A percentile compares a stretch with the other conserved stretches of the same genome.
phyloP scores from a whole-genome alignment of 129 eudicot species.

The Heracleum sosnowskyi region DNA sequence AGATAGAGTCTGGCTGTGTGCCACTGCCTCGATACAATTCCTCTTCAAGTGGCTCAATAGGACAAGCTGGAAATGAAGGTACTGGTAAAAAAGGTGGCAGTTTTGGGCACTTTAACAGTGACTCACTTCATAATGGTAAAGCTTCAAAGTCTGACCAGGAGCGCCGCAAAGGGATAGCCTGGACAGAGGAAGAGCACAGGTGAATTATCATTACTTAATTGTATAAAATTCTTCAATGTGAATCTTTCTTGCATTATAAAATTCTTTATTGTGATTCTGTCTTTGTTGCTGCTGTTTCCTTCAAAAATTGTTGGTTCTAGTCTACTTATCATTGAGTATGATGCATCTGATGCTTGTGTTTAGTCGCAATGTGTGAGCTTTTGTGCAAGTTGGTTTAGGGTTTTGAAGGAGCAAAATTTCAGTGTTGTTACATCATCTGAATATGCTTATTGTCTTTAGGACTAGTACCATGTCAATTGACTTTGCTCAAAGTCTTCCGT shows the following conservation, averaged over 20 bases:
- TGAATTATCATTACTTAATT: constrained; percentile 12
- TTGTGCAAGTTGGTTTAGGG: background rate
- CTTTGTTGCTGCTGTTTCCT: background rate
- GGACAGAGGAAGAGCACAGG: constrained; percentile 99
- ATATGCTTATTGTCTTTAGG: background rate
- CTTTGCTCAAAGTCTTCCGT: background rate
- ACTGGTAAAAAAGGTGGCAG: constrained; percentile 53
- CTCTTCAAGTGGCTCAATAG: constrained; percentile 42
- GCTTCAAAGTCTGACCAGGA: constrained; percentile 73
- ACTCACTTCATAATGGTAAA: constrained; percentile 55
- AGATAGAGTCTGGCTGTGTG: constrained; percentile 72
- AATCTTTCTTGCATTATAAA: background rate
- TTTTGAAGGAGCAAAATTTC: background rate
- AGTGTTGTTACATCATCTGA: background rate
- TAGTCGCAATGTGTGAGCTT: background rate
- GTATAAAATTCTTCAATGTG: background rate
- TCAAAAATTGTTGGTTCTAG: background rate
- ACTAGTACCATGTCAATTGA: background rate
- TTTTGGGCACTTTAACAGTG: constrained; percentile 29
- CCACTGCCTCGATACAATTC: constrained; percentile 64
- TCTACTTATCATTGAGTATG: background rate
- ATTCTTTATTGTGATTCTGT: background rate
- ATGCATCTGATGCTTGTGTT: background rate
- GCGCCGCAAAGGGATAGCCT: constrained; percentile 92
- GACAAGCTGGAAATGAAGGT: constrained; percentile 35